Percentiles rank a stretch among this genome's conserved stretches.
Conservation (phyloP, 306 rosid species). For the Cucumis cinereus region DNA sequence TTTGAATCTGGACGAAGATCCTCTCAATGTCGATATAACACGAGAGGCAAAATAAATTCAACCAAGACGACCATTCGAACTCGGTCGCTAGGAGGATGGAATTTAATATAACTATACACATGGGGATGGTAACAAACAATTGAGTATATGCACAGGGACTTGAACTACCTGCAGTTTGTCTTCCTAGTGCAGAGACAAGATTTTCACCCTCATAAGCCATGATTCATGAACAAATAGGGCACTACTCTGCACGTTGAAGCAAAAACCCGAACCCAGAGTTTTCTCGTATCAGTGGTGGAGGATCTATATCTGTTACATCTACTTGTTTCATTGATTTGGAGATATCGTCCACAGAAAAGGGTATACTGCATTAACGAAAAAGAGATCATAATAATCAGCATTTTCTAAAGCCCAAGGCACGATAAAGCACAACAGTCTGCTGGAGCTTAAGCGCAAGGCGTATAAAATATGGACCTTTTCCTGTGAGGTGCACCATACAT, state of each 20-base stretch:
- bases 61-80: conserved; percentile 61
- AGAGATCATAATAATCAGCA: neutral
- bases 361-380: conserved; percentile 56
- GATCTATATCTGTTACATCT: conserved; percentile 83
- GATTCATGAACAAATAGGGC: neutral
- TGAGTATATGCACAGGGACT: conserved; percentile 54
- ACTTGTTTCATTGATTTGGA: conserved; percentile 90
- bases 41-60: conserved; percentile 43
- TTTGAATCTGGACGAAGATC: conserved; percentile 33
- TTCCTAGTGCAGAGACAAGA: neutral
- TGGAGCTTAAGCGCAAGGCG: no score
- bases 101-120: conserved; percentile 48
- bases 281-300: conserved; percentile 95
- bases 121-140: conserved; percentile 18
- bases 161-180: conserved; percentile 28
- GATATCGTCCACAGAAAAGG: conserved; percentile 94
- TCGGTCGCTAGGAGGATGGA: conserved; percentile 26
- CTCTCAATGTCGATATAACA: conserved; percentile 46
- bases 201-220: neutral
- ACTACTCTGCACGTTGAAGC: conserved; percentile 74
- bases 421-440: no score
- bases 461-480: no score
- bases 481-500: no score
- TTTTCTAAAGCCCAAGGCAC: no score
- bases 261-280: conserved; percentile 94